Conservation (phyloP, 805 yeast genomes). For the Cyberlindnera samutprakarnensis region DNA sequence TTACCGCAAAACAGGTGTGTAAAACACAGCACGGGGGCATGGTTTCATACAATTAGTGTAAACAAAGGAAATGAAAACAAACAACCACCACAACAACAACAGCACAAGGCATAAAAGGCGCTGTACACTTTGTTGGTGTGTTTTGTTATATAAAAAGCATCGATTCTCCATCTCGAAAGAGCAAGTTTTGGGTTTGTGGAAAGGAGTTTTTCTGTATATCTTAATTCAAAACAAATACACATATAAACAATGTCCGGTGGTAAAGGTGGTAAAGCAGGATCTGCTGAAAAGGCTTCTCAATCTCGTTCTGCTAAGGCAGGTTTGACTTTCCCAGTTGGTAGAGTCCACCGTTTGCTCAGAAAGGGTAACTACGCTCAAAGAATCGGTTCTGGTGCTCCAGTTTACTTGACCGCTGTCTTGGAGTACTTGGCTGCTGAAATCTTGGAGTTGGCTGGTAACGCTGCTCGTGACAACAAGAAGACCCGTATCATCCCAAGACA, state of each 20-base stretch:
- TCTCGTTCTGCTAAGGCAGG: conserved; percentile 99
- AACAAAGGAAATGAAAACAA: too few relatives aligned
- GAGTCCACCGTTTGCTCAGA: conserved; percentile 95
- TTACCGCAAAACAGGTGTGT: too few relatives aligned
- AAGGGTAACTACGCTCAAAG: conserved; percentile 98
- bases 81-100: too few relatives aligned
- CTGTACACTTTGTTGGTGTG: background rate
- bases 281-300: conserved; percentile 92
- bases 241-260: conserved; percentile 75
- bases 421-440: conserved; percentile 98
- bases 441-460: conserved; percentile 97
- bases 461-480: conserved; percentile 99
- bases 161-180: too few relatives aligned
- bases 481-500: conserved; percentile 99
- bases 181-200: too few relatives aligned
- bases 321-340: conserved; percentile 98
- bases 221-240: conserved; percentile 9
- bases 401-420: conserved; percentile 91
- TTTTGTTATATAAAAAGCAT: too few relatives aligned
- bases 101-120: too few relatives aligned
- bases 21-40: too few relatives aligned
- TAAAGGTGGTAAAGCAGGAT: conserved; percentile 87
- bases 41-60: too few relatives aligned
- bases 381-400: conserved; percentile 99
- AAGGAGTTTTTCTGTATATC: conserved; percentile 1